These are phyloP conservation scores for Trichosporon sp. DNA, from an alignment of 1,284 basidiomycete genomes.

Conservation along the genomic window DNA sequence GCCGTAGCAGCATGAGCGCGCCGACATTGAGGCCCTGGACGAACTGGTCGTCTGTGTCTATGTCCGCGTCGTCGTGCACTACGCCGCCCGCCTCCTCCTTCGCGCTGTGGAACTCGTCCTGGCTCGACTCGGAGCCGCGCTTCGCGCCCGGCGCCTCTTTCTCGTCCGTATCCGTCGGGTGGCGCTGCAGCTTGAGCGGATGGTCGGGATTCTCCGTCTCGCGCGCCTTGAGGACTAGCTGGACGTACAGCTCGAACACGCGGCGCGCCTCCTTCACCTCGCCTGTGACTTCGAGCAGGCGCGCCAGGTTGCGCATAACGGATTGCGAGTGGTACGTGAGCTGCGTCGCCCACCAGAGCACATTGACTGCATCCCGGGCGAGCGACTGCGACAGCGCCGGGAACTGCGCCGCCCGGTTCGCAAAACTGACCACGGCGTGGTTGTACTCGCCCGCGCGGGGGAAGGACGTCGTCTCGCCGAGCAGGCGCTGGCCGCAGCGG, in stretches of 20 bases:
- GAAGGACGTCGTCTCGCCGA: constrained; percentile 65
- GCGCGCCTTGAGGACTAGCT: constrained; percentile 71
- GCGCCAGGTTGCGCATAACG: constrained; percentile 73
- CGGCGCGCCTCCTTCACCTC: constrained; percentile 65
- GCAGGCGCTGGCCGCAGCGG: constrained; percentile 62
- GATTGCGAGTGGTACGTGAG: constrained; percentile 85
- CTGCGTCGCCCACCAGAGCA: constrained; percentile 84
- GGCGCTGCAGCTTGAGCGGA: constrained; percentile 41
- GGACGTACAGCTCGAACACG: constrained; percentile 72
- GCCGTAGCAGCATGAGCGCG: constrained; percentile 61
- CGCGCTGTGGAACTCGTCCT: constrained; percentile 18
- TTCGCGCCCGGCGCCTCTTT: constrained; percentile 19
- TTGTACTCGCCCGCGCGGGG: constrained; percentile 81
- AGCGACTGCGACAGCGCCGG: constrained; percentile 58
- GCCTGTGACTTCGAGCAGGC: constrained; percentile 61
- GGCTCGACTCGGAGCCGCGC: constrained; percentile 14
- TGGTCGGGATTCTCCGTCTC: constrained; percentile 54
- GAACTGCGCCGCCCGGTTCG: constrained; percentile 70
- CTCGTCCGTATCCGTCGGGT: constrained; percentile 20
- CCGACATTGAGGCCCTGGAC: constrained; percentile 68
- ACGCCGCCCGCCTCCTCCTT: constrained; percentile 30
- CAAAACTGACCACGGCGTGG: constrained; percentile 70
- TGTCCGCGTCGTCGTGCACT: background rate
- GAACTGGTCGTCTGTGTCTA: constrained; percentile 65
- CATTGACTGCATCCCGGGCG: constrained; percentile 48